Evolutionary conservation across 2,329 filamentous ascomycete species (phyloP), one percentile per base, ranked within the genome.

Genomic region (Trichoderma afroharzianum): DNA sequence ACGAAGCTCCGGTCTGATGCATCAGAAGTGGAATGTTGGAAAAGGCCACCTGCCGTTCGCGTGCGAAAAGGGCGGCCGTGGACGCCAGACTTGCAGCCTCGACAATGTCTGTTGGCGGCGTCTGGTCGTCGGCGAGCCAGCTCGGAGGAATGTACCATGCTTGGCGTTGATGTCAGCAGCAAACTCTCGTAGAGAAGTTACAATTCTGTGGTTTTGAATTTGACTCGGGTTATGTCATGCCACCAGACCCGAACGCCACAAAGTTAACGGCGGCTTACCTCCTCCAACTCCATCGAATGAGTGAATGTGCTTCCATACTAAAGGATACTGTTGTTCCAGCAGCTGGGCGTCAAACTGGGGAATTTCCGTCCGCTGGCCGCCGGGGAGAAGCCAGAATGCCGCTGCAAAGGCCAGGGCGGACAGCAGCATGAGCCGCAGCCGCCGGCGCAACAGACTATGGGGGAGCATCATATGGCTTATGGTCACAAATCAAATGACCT

Each of bases 11-110:
- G 11, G 75, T 77, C 36, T 77, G 76, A 59, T 77, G 76, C 21
- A 76, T 72, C 24, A 77, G 66, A 8, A 76, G 67, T 6, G 76
- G 76, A n/a, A 77, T 76, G n/a, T 74, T 76, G 59, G 76, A 76
- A 63, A 72, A 75, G 30, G 73, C 63, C 1, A 75, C 53, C 58
- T 73, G 74, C 33, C 76, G 72, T 11, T 74, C 64, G 30, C 62
- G 61, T 2, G 59, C 55, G 8, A 61, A 36, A 8, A 55, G 32
- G n/a, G 76, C 74, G 24, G 74, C 73, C 21, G 71, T 55, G 55
- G 74, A 74, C 21, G 74, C 75, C 6, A 76, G 63, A 5, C 61
- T 59, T 6, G 71, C 76, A 4, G 75, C 76, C 33, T 77, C 74
- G 28, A 76, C 24, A 26, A 77, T 77, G 33, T 70, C 73, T 53